Evolutionary conservation across 306 rosid genomes (phyloP).

Genomic region (Leucaena leucocephala): DNA sequence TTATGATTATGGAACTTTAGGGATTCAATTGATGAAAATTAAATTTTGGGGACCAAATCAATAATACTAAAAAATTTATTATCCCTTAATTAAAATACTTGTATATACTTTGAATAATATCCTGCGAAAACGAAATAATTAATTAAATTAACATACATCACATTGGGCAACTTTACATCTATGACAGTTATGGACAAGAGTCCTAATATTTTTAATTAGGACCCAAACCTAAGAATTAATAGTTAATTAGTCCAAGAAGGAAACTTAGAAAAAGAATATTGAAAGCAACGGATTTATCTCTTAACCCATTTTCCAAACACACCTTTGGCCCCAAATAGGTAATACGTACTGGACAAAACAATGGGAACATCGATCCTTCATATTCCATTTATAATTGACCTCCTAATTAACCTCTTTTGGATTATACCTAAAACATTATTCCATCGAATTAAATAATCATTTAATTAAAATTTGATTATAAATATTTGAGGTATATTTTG

Average conservation of each 20-base stretch:
- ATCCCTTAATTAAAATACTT: no score
- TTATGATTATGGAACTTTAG: no score
- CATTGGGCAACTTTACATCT: background rate
- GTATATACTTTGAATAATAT: no score
- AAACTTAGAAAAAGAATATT: background rate
- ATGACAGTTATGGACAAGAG: background rate
- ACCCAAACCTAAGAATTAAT: background rate
- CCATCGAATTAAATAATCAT: background rate
- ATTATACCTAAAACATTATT: conserved; percentile 33
- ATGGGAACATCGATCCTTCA: background rate
- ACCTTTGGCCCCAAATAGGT: conserved; percentile 4
- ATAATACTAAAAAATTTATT: no score
- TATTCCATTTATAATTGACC: background rate
- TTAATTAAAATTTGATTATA: background rate
- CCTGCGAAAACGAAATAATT: no score
- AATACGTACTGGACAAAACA: conserved; percentile 23
- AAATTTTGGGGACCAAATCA: no score
- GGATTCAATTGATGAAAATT: no score
- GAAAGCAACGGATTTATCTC: conserved; percentile 1
- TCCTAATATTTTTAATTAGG: background rate
- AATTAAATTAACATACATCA: background rate
- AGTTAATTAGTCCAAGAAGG: background rate
- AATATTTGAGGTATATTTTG: background rate
- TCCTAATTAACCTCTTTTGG: conserved; percentile 11
- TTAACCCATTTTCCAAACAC: background rate